phyloP scores from a whole-genome alignment of 73 alveolate genomes.

The Durusdinium trenchii region DNA sequence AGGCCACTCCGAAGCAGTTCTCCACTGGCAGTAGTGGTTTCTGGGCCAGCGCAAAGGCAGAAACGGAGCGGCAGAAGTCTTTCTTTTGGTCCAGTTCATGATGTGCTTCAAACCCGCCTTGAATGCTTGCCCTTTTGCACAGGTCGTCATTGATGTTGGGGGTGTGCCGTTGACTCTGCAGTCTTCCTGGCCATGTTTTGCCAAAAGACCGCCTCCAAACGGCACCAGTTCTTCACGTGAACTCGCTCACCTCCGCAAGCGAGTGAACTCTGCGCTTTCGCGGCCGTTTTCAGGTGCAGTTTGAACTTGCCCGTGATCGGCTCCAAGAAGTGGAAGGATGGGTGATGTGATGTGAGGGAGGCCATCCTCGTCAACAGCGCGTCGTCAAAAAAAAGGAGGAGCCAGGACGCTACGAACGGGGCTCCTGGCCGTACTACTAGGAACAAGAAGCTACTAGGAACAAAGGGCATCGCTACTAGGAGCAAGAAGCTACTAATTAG shows the following conservation, averaged over 20 bases:
- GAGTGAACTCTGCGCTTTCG: neutral
- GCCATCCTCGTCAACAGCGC: too few relatives aligned
- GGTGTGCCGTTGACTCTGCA: constrained; percentile 44
- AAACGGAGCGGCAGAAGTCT: neutral
- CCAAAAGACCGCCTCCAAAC: neutral
- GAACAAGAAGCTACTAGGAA: too few relatives aligned
- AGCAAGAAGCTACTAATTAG: too few relatives aligned
- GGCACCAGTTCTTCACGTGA: too few relatives aligned
- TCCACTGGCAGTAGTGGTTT: constrained; percentile 78
- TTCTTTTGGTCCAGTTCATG: neutral
- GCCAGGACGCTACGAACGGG: too few relatives aligned
- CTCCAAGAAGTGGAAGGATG: constrained; percentile 66
- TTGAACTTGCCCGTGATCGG: constrained; percentile 91
- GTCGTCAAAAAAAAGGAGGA: too few relatives aligned
- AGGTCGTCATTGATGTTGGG: constrained; percentile 35
- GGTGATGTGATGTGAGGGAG: too few relatives aligned
- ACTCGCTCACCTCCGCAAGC: too few relatives aligned
- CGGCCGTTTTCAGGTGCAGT: constrained; percentile 33
- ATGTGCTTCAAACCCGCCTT: neutral
- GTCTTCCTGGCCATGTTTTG: neutral
- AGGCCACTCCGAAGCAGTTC: constrained; percentile 77
- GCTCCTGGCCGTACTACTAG: too few relatives aligned
- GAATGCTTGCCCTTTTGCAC: neutral
- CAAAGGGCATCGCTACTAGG: too few relatives aligned
- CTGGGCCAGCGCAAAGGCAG: constrained; percentile 67